These are phyloP conservation scores for Penicillium tannophilum DNA, from an alignment of 495 filamentous ascomycete genomes.

Conservation along the genomic window DNA sequence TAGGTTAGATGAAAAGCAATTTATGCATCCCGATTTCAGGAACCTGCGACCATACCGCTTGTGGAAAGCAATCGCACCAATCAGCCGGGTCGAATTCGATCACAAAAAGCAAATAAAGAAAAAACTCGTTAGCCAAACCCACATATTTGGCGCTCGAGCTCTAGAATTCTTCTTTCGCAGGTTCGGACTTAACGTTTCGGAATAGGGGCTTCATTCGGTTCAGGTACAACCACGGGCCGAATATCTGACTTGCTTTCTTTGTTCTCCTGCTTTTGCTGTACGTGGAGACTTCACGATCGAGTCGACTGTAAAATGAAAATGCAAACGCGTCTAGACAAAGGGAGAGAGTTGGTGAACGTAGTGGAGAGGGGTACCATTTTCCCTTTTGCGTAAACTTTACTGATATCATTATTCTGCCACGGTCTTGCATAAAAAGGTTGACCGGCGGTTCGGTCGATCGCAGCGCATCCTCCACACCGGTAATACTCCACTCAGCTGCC, in stretches of 20 bases:
- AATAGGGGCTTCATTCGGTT: not conserved
- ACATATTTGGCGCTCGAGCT: not conserved
- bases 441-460: not conserved
- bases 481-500: not conserved
- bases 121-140: not conserved
- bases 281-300: not conserved
- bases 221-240: not conserved
- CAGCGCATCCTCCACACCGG: not conserved
- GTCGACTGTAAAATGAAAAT: no score
- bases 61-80: not conserved
- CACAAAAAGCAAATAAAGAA: not conserved
- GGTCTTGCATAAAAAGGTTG: no score
- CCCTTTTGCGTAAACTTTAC: no score
- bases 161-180: not conserved
- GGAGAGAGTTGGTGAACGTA: no score
- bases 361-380: no score
- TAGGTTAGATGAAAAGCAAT: not conserved
- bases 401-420: no score
- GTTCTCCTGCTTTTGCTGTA: not conserved
- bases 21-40: not conserved
- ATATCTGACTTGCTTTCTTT: not conserved
- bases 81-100: not conserved
- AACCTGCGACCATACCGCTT: not conserved
- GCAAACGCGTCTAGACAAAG: no score
- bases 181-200: not conserved